Evolutionary conservation across 202 grass and related monocot genomes (phyloP).

Genomic region (Hordeum pubiflorum): DNA sequence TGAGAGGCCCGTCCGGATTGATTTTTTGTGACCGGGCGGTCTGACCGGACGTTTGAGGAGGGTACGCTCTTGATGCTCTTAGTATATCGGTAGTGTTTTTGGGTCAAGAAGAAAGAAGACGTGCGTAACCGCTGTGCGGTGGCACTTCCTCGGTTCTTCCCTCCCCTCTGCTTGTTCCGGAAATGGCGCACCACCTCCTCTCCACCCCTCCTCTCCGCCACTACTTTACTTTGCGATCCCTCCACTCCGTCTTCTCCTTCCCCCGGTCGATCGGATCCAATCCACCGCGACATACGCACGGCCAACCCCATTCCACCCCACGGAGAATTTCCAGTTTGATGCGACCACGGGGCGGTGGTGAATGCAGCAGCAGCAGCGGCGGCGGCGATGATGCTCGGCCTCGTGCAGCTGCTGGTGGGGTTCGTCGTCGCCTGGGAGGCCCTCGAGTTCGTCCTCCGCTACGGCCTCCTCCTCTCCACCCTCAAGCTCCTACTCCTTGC

Average conservation of each 20-base stretch:
- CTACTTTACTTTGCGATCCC: constrained; percentile 23
- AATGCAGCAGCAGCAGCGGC: constrained; percentile 6
- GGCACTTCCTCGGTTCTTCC: too few species aligned
- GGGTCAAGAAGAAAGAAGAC: too few species aligned
- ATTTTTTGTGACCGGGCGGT: too few species aligned
- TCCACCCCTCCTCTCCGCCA: constrained; percentile 32
- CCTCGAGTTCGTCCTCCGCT: constrained; percentile 47
- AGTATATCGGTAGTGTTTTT: too few species aligned
- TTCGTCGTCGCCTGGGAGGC: constrained; percentile 49
- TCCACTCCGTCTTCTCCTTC: background rate
- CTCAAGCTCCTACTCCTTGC: constrained; percentile 26
- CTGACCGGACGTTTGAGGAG: too few species aligned
- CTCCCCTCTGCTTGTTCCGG: constrained; percentile 2
- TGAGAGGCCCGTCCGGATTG: too few species aligned
- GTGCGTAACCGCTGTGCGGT: too few species aligned
- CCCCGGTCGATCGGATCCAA: background rate
- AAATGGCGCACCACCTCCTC: constrained; percentile 58
- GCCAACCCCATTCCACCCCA: background rate
- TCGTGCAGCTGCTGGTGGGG: constrained; percentile 44
- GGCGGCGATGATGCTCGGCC: constrained; percentile 27
- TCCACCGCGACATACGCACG: background rate
- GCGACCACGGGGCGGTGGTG: constrained; percentile 15
- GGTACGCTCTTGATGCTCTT: too few species aligned
- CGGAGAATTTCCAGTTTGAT: background rate
- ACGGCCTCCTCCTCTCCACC: constrained; percentile 34